Conservation (phyloP, 352 stramenopile species). For the Phytophthora chlamydospora region DNA sequence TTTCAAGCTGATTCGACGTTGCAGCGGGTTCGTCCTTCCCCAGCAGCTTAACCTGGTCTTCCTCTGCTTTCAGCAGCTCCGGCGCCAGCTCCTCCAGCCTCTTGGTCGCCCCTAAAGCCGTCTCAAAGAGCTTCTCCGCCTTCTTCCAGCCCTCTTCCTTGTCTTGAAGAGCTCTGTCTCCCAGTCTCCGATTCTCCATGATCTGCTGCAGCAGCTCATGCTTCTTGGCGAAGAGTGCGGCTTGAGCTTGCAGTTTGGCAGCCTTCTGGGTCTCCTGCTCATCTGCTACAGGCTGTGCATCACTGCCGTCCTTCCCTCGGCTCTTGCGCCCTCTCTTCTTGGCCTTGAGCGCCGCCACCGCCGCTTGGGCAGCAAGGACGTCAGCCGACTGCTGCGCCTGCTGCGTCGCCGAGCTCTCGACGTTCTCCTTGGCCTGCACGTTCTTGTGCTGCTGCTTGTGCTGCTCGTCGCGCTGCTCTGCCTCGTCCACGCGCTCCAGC, state of each 20-base stretch:
- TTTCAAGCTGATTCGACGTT: slow-evolving; percentile 9
- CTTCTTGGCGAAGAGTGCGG: slow-evolving; percentile 50
- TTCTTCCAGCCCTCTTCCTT: slow-evolving; percentile 4
- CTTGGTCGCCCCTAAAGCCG: slow-evolving; percentile 37
- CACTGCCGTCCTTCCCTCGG: background rate
- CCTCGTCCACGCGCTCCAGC: slow-evolving; percentile 56
- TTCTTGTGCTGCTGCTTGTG: slow-evolving; percentile 44
- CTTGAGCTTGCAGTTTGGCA: slow-evolving; percentile 35
- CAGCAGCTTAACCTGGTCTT: slow-evolving; percentile 18
- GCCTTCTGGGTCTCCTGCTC: slow-evolving; percentile 5
- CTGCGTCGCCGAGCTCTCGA: slow-evolving; percentile 52
- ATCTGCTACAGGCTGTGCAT: background rate
- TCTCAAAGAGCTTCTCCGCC: slow-evolving; percentile 39
- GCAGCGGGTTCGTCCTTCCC: slow-evolving; percentile 6
- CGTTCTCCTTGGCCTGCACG: slow-evolving; percentile 47
- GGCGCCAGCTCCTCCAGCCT: slow-evolving; percentile 51
- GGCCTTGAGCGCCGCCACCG: slow-evolving; percentile 69
- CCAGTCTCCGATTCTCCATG: slow-evolving; percentile 44
- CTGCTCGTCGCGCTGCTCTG: slow-evolving; percentile 39
- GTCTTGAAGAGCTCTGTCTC: slow-evolving; percentile 36
- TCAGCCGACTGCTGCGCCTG: slow-evolving; percentile 61
- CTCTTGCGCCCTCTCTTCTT: slow-evolving; percentile 32
- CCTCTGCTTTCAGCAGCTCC: slow-evolving; percentile 37
- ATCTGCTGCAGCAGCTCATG: slow-evolving; percentile 59
- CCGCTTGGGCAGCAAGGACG: slow-evolving; percentile 64